Percentiles rank a stretch among this genome's conserved stretches.
Conservation (phyloP, 2,329 filamentous ascomycete species). For the Penicillium sp. region DNA sequence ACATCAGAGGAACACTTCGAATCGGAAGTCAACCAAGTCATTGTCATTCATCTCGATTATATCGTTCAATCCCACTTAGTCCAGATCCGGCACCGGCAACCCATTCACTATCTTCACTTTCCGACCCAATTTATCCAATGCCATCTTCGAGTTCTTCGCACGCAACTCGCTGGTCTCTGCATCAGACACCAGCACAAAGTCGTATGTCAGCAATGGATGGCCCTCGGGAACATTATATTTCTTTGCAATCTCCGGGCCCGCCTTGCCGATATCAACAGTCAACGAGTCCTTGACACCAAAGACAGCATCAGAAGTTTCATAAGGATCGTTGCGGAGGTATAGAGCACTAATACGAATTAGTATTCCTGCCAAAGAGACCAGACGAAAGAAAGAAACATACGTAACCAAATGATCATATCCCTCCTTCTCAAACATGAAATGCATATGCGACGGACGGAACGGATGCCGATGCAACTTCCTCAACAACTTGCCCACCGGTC, state of each 20-base stretch:
- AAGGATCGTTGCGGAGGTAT: slow-evolving; percentile 71
- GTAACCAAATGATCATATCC: slow-evolving; percentile 78
- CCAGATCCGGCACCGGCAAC: slow-evolving; percentile 20
- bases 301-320: slow-evolving; percentile 76
- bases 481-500: slow-evolving; percentile 70
- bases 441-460: slow-evolving; percentile 71
- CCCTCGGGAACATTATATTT: slow-evolving; percentile 61
- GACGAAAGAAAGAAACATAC: slow-evolving; percentile 47
- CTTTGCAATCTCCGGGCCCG: slow-evolving; percentile 50
- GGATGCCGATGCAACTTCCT: slow-evolving; percentile 63
- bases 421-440: slow-evolving; percentile 81
- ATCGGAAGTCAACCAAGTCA: too few species aligned
- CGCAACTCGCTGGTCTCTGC: slow-evolving; percentile 62
- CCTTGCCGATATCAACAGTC: slow-evolving; percentile 57
- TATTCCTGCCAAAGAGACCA: not conserved
- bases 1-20: too few species aligned
- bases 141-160: slow-evolving; percentile 60
- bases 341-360: slow-evolving; percentile 56
- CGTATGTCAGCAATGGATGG: slow-evolving; percentile 59
- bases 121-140: slow-evolving; percentile 60
- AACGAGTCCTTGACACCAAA: slow-evolving; percentile 81
- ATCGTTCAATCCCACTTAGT: slow-evolving; percentile 11
- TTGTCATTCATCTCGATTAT: too few species aligned
- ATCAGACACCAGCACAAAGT: slow-evolving; percentile 71
- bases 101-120: slow-evolving; percentile 60